Evolutionary conservation across 139 green algal species (phyloP).

Genomic region (Closterium sp.): DNA sequence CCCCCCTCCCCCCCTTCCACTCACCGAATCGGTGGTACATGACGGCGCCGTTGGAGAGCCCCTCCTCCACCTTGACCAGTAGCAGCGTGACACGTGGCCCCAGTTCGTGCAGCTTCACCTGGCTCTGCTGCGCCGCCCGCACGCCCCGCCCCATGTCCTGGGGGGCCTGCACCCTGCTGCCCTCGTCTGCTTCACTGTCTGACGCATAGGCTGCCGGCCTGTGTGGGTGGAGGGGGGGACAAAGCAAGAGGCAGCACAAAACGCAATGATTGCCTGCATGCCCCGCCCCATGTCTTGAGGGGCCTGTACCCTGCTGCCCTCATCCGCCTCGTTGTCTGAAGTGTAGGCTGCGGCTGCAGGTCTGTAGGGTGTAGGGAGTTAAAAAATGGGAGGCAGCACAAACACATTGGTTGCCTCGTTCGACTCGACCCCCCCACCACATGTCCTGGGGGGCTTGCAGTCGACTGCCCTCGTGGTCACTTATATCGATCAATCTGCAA

Average conservation of each 20-base stretch:
- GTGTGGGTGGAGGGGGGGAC: neutral
- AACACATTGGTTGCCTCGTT: neutral
- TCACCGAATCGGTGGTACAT: constrained; percentile 75
- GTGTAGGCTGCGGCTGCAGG: constrained; percentile 7
- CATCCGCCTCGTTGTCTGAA: constrained; percentile 78
- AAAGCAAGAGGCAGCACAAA: neutral
- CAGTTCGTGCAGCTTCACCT: constrained; percentile 58
- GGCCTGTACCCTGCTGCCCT: neutral
- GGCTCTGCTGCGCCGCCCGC: constrained; percentile 27
- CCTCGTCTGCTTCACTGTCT: constrained; percentile 79
- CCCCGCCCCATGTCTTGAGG: constrained; percentile 9
- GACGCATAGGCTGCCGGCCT: constrained; percentile 22
- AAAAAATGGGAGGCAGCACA: neutral
- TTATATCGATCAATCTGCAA: too few species aligned
- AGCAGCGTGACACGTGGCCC: constrained; percentile 87
- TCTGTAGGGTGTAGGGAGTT: neutral
- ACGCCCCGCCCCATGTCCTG: constrained; percentile 33
- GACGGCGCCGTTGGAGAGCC: constrained; percentile 81
- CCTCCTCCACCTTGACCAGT: constrained; percentile 93
- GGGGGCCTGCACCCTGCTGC: neutral
- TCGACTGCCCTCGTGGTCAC: constrained; percentile 53
- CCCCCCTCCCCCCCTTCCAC: neutral
- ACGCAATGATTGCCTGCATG: constrained; percentile 2
- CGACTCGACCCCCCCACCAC: constrained; percentile 9
- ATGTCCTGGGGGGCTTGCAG: neutral